A percentile compares a stretch with the other conserved stretches of the same genome.
Evolutionary conservation across 2,329 filamentous ascomycete genomes (phyloP).

Genomic region (Fusarium zealandicum): DNA sequence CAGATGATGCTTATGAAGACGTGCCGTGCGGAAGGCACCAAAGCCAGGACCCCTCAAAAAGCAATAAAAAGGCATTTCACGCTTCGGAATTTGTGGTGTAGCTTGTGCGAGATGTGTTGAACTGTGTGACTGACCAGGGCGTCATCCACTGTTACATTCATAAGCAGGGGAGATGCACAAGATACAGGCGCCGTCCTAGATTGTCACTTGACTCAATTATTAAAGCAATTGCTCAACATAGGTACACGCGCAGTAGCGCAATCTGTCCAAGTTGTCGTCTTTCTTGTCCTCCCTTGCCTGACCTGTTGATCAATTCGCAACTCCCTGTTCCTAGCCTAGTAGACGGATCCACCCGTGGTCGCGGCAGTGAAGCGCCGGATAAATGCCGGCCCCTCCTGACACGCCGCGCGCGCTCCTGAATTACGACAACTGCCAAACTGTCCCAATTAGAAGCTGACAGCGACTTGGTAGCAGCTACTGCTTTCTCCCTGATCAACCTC

Average conservation of each 20-base stretch:
- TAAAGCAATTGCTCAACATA: too few species aligned
- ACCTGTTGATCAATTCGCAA: background rate
- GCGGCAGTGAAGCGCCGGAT: conserved; percentile 24
- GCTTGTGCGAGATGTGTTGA: background rate
- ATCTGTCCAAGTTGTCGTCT: too few species aligned
- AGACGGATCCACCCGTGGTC: conserved; percentile 22
- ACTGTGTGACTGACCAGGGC: background rate
- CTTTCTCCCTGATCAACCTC: conserved; percentile 16
- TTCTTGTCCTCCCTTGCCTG: conserved; percentile 3
- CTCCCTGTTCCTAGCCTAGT: background rate
- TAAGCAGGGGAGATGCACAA: too few species aligned
- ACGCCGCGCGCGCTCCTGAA: conserved; percentile 40
- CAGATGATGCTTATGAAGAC: conserved; percentile 46
- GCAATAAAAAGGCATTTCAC: conserved; percentile 34
- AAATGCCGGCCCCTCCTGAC: conserved; percentile 35
- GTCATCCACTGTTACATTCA: too few species aligned
- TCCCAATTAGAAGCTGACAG: conserved; percentile 37
- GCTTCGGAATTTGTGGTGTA: conserved; percentile 20
- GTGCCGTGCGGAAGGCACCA: conserved; percentile 27
- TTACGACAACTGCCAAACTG: conserved; percentile 46
- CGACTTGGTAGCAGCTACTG: conserved; percentile 18
- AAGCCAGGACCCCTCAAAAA: conserved; percentile 30
- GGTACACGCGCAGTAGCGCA: too few species aligned
- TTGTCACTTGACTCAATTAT: too few species aligned
- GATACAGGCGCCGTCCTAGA: too few species aligned